Evolutionary conservation across 352 stramenopile species (phyloP), one percentile per base, ranked within the genome.

Genomic region (Globisporangium splendens): DNA sequence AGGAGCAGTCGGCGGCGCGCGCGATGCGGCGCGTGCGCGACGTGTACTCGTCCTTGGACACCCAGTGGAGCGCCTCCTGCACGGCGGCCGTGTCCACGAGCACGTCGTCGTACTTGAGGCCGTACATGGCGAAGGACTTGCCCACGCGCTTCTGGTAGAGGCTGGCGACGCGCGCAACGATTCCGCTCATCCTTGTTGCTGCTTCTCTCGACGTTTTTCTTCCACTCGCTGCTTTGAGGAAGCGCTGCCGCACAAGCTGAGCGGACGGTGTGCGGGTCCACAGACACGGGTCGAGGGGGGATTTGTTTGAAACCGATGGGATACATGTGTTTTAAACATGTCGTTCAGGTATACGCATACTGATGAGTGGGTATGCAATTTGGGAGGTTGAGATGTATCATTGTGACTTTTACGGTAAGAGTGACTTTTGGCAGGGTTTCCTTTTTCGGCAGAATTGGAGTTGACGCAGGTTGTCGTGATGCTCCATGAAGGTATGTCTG

Each of bases 81-180:
- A 93, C 73, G 56, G 85, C 80, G 39, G 75, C 68, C 59, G 84
- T 88, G 62, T 95, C 86, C 49, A 95, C 86, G 54, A 95, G 75
- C 18, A 70, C 73, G 58, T 95, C 86, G 59, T 95, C 86, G 66
- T 95, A 95, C 79, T 92, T 92, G 68, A 95, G 63, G 54, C 86
- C 86, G 71, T 93, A 92, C 79, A 85, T 68, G 52, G 66, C 69
- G 39, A 95, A 73, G 22, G 77, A 77, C 76, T 92, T 90, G 80
- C 77, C 65, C 50, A 95, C 69, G 59, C 75, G 86, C 77, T 90
- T 89, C 76, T 93, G 77, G 81, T 95, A 95, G 56, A 92, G 59
- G 59, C 72, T 61, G 21, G 83, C 83, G 55, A 80, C 79, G 59
- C 80, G 82, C 46, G 77, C 72, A 61, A 85, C 63, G 43, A 85